Base-by-base conservation (phyloP, 2,329 filamentous ascomycete species). In the Trichoderma harzianum region DNA sequence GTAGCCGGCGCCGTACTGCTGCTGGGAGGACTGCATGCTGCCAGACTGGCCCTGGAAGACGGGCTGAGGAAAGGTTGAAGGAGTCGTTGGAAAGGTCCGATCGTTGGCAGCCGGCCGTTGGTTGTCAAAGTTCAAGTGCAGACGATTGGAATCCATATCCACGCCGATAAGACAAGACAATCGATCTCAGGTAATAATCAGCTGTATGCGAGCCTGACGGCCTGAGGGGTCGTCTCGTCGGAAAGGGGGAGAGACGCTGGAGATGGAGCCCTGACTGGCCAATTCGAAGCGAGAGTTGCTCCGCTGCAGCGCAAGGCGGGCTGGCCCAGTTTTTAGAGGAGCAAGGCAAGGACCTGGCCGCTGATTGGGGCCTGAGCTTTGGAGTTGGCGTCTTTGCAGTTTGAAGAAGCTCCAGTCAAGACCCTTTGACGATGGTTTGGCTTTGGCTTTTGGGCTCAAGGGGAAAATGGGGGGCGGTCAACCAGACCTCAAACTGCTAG, bases 51-150 rank as follows among this genome's bases (percentile, higher is more conserved):
- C 72, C 39, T 86, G 84, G 76, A 88, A 89, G 80, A 97, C 92
- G 73, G 95, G 95, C 84, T 98, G 95, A 14, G 95, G 95, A 79
- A 98, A 98, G 72, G 95, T 97, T 75, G 95, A 98, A 67, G 95
- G 95, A 11, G 95, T 98, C 68, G 95, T 94, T 76, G 92, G 93
- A 86, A 93, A 94, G 76, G 90, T 86, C 80, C 91, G 87, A 80
- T 92, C 91, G 80, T 86, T 87, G 78, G 82, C 78, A 70, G 88
- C 82, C 73, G 90, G 87, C 78, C 90, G 89, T 77, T 91, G 88
- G 81, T 89, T 90, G 82, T 88, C 91, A 76, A 91, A 89, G 82
- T 92, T 92, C 79, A 93, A 86, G 79, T 88, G 87, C 70, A 92
- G 86, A 72, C 88, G 87, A 75, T 85, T 84, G 76, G 82, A 80